phyloP scores from a whole-genome alignment of 331 rosid species.

The Pyrus hybrid region DNA sequence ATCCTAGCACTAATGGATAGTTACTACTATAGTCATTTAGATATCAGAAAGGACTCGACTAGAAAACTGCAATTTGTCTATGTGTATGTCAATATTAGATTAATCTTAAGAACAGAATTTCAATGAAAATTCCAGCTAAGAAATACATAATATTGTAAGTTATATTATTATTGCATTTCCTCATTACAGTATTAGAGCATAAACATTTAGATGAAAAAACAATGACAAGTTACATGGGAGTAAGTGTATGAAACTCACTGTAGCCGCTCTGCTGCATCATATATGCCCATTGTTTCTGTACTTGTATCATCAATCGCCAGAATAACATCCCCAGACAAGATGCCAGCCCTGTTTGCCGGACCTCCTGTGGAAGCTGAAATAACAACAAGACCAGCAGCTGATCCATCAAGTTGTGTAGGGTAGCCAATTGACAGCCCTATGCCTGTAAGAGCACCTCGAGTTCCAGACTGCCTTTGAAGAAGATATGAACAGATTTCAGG shows the following conservation, averaged over 20 bases:
- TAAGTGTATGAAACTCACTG: constrained; percentile 58
- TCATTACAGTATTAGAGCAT: background rate
- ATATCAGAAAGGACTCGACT: background rate
- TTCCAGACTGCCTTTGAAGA: constrained; percentile 97
- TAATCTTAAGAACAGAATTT: background rate
- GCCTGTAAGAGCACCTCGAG: constrained; percentile 88
- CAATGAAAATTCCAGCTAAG: background rate
- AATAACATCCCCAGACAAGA: constrained; percentile 76
- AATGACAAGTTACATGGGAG: constrained; percentile 14
- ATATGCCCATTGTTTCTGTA: constrained; percentile 79
- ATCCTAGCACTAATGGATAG: background rate
- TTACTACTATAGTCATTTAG: background rate
- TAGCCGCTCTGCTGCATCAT: constrained; percentile 90
- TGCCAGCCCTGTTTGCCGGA: constrained; percentile 85
- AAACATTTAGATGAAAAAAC: background rate
- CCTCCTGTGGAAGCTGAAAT: constrained; percentile 89
- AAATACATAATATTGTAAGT: background rate
- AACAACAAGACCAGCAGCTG: constrained; percentile 64
- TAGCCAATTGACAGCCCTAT: constrained; percentile 92
- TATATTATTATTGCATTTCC: background rate
- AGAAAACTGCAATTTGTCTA: background rate
- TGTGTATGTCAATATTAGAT: background rate
- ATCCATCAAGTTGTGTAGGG: constrained; percentile 48
- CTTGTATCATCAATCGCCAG: constrained; percentile 67
- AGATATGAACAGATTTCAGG: constrained; percentile 35